Base-by-base conservation (phyloP, 75 land plant genomes). In the Isoetes taiwanensis region DNA sequence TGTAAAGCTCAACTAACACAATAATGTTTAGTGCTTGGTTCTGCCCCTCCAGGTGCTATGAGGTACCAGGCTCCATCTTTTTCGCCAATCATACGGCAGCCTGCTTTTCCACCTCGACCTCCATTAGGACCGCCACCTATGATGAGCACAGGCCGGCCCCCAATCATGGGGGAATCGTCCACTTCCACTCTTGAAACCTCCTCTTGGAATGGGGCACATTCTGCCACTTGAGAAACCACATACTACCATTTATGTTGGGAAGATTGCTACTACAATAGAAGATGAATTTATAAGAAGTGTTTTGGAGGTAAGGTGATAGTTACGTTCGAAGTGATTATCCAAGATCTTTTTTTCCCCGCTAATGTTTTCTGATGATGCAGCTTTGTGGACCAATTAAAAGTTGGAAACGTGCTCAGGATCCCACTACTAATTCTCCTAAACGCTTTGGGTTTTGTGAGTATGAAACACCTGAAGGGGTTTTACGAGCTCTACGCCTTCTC, bases 241-340 rank as follows among this genome's bases (percentile, higher is more conserved):
- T 54, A 84, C 96, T 16, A 90, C 80, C 28, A 90, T 89, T 57
- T 94, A 89, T 71, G 84, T 94, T 30, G 99, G 99, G 28, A 88
- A 82, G 63, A 94, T 94, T 53, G 64, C 96, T 35, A 32, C 84
- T 10, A 76, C 86, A 4, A 83, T 84, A n/a, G 99, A 89, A 32
- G 83, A 89, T 71, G 96, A 84, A 21, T 94, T 89, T 54, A 67
- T 94, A 65, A 70, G 76, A 5, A 70, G 81, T 54, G 64, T 94
- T 25, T 82, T 94, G 62, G 73, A 68, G 70, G 99, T 85, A 57
- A 12, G 73, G 26, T n/a, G 11, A 14, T 20, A 20, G 40, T 4
- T 3, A 1, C 0, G 10, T 23, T 56, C 27, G 12, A 3, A 3
- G 19, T 58, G 28, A 30, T 6, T 46, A 19, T 30, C 10, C 10